Evolutionary conservation across 768 basidiomycete genomes (phyloP).

Genomic region (Exidia glandulosa): DNA sequence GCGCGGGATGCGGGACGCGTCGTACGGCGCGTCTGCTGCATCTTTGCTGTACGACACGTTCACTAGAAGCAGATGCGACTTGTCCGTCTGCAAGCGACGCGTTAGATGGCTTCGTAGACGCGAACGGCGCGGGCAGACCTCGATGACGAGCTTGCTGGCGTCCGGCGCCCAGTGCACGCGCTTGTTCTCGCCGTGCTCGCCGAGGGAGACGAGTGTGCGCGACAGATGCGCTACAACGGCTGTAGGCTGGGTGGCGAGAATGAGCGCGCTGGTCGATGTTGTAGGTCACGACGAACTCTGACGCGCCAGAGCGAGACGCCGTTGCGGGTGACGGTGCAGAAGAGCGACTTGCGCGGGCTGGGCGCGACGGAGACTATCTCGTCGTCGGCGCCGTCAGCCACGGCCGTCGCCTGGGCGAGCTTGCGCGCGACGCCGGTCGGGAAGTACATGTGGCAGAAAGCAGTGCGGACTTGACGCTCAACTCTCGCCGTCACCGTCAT

Average conservation of each 20-base stretch:
- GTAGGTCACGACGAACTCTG: constrained; percentile 59
- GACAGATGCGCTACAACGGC: constrained; percentile 48
- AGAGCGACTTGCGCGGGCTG: constrained; percentile 67
- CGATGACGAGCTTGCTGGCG: constrained; percentile 65
- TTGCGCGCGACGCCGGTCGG: constrained; percentile 70
- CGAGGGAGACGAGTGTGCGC: constrained; percentile 64
- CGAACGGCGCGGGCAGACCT: constrained; percentile 34
- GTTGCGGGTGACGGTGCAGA: constrained; percentile 61
- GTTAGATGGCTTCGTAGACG: not conserved
- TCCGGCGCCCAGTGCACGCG: constrained; percentile 76
- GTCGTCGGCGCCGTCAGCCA: constrained; percentile 52
- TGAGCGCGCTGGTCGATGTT: no score
- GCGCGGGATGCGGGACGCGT: constrained; percentile 37
- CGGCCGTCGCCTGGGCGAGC: constrained; percentile 56
- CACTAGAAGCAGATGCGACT: constrained; percentile 69
- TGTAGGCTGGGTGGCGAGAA: constrained; percentile 17
- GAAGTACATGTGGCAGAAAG: constrained; percentile 59
- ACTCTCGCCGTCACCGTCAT: constrained; percentile 14
- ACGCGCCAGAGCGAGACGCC: constrained; percentile 75
- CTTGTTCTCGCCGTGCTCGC: constrained; percentile 75
- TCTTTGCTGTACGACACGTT: constrained; percentile 41
- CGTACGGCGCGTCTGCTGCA: constrained; percentile 42
- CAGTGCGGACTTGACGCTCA: no score
- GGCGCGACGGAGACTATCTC: constrained; percentile 45
- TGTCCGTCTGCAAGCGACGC: constrained; percentile 46